Percentiles rank a stretch among this genome's conserved stretches.
Evolutionary conservation across 208 protist species (phyloP).

Genomic region (Trypanosoma boissoni): DNA sequence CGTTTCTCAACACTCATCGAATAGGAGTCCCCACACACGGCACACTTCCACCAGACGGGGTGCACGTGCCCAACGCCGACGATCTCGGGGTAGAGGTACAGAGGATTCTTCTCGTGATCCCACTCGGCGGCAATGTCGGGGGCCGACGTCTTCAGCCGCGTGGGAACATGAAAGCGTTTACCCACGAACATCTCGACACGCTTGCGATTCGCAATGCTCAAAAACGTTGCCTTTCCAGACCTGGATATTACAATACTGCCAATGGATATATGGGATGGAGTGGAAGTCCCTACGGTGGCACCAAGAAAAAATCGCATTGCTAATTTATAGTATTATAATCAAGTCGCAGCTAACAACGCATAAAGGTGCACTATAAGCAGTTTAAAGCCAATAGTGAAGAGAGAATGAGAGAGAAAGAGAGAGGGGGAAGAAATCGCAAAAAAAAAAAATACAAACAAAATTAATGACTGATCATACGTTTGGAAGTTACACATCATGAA

Average conservation of each 20-base stretch:
- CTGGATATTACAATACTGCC: neutral
- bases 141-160: constrained; percentile 76
- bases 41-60: constrained; percentile 79
- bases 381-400: no score
- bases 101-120: constrained; percentile 80
- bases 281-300: neutral
- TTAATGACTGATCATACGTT: no score
- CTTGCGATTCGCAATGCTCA: constrained; percentile 81
- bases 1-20: constrained; percentile 88
- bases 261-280: neutral
- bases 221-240: constrained; percentile 32
- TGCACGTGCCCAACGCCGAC: constrained; percentile 75
- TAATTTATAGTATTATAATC: no score
- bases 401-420: no score
- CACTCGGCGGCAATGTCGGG: constrained; percentile 88
- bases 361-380: no score
- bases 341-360: no score
- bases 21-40: constrained; percentile 45
- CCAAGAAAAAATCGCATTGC: no score
- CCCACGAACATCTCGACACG: constrained; percentile 83
- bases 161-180: constrained; percentile 80
- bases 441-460: no score
- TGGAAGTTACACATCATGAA: no score
- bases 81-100: constrained; percentile 84
- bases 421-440: no score